These are phyloP conservation scores for Sphaerostilbella broomeana DNA, from an alignment of 2,329 filamentous ascomycete genomes.

Conservation along the genomic window DNA sequence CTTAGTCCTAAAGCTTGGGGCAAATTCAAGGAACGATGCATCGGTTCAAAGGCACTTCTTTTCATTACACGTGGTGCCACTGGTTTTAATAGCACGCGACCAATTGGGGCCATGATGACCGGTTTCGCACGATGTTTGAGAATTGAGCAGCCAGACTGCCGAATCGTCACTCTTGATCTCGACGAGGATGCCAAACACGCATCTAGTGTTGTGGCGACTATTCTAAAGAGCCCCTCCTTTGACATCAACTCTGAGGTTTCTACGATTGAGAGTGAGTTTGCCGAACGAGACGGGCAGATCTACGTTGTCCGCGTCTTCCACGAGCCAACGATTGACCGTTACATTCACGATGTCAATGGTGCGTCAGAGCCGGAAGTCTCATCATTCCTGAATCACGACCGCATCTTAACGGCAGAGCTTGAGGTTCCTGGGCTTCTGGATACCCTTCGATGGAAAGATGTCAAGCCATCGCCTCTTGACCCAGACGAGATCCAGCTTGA, in stretches of 20 bases:
- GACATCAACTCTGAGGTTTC: slow-evolving; percentile 7
- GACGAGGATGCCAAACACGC: not conserved
- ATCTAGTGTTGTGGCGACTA: slow-evolving; percentile 1
- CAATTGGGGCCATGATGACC: not conserved
- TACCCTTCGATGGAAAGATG: slow-evolving; percentile 16
- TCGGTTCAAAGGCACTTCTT: not conserved
- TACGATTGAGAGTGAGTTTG: slow-evolving; percentile 15
- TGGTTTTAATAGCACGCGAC: not conserved
- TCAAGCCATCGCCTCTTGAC: slow-evolving; percentile 12
- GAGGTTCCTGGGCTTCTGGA: slow-evolving; percentile 16
- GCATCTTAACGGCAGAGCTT: slow-evolving; percentile 13
- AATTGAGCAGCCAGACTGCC: not conserved
- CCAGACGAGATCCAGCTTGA: slow-evolving; percentile 15
- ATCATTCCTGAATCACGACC: slow-evolving; percentile 9
- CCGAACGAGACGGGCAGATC: slow-evolving; percentile 14
- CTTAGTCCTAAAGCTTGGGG: not conserved
- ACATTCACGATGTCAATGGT: slow-evolving; percentile 8
- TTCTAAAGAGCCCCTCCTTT: slow-evolving; percentile 9
- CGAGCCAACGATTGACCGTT: slow-evolving; percentile 4
- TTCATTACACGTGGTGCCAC: not conserved
- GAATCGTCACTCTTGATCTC: not conserved
- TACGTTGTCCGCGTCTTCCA: slow-evolving; percentile 15
- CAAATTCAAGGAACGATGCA: not conserved
- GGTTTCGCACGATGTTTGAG: not conserved
- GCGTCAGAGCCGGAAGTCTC: slow-evolving; percentile 1